Conservation (phyloP, 208 protist species). For the Tritrichomonas foetus region DNA sequence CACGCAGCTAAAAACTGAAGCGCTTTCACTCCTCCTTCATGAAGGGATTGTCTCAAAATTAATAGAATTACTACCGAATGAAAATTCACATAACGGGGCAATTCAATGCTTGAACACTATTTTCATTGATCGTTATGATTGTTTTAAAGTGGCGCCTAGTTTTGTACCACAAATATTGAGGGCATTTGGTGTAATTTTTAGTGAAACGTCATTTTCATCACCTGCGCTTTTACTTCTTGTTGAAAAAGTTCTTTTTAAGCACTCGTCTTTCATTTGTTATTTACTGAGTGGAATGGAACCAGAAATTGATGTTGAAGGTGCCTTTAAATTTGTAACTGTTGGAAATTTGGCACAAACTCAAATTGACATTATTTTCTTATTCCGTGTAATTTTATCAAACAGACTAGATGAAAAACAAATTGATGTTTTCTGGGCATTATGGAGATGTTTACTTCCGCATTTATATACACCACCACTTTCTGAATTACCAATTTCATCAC, state of each 20-base stretch:
- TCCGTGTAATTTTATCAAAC: not conserved
- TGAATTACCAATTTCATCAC: not conserved
- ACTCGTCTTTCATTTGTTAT: not conserved
- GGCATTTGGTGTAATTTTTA: not conserved
- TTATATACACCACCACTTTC: not conserved
- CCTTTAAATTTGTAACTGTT: not conserved
- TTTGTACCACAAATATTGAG: not conserved
- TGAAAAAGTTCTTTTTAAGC: not conserved
- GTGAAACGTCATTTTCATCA: not conserved
- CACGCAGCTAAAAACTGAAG: not conserved
- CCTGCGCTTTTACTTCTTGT: not conserved
- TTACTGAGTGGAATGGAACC: not conserved
- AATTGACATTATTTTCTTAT: not conserved
- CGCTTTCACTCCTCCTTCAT: not conserved
- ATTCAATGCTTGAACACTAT: not conserved
- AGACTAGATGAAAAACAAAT: not conserved
- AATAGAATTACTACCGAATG: not conserved
- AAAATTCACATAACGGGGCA: not conserved
- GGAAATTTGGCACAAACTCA: not conserved
- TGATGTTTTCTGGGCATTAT: not conserved
- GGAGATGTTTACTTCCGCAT: not conserved
- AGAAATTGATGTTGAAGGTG: not conserved
- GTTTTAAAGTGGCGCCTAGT: not conserved
- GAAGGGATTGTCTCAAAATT: not conserved
- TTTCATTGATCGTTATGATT: constrained; percentile 15